Evolutionary conservation across 495 filamentous ascomycete species (phyloP).

Genomic region (Xylona heveae): DNA sequence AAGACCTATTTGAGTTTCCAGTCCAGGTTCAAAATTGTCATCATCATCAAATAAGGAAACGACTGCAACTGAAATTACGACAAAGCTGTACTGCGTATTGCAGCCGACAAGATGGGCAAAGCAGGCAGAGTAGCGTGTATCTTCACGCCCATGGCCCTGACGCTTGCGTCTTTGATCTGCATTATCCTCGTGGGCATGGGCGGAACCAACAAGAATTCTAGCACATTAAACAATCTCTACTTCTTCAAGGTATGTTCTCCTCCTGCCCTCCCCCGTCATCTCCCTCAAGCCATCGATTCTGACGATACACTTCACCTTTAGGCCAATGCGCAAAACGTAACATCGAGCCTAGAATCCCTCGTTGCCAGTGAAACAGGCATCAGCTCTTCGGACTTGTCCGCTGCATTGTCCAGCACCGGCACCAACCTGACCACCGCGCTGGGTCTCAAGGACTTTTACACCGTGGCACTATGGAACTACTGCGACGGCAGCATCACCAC

Average conservation of each 20-base stretch:
- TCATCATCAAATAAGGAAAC: no score
- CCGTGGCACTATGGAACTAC: conserved; percentile 71
- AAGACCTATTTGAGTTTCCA: no score
- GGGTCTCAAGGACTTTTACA: conserved; percentile 55
- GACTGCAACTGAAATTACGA: no score
- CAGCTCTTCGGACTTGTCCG: conserved; percentile 1
- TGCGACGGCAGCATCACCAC: conserved; percentile 40
- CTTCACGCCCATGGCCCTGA: conserved; percentile 56
- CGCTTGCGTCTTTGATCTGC: conserved; percentile 47
- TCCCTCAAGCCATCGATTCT: neutral
- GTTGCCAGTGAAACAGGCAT: no score
- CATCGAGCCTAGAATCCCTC: no score
- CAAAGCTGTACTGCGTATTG: no score
- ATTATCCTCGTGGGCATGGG: conserved; percentile 51
- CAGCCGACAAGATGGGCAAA: conserved; percentile 35
- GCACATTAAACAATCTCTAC: conserved; percentile 31
- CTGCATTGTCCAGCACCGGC: no score
- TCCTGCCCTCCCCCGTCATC: neutral
- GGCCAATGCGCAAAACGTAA: conserved; percentile 13
- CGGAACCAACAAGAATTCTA: conserved; percentile 40
- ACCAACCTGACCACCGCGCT: conserved; percentile 12
- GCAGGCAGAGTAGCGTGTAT: conserved; percentile 62
- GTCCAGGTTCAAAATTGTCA: no score
- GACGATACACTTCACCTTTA: conserved; percentile 3
- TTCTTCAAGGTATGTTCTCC: conserved; percentile 55